Evolutionary conservation across 2,329 filamentous ascomycete genomes (phyloP), one percentile per base, ranked within the genome.

Genomic region (Diaporthe citri): DNA sequence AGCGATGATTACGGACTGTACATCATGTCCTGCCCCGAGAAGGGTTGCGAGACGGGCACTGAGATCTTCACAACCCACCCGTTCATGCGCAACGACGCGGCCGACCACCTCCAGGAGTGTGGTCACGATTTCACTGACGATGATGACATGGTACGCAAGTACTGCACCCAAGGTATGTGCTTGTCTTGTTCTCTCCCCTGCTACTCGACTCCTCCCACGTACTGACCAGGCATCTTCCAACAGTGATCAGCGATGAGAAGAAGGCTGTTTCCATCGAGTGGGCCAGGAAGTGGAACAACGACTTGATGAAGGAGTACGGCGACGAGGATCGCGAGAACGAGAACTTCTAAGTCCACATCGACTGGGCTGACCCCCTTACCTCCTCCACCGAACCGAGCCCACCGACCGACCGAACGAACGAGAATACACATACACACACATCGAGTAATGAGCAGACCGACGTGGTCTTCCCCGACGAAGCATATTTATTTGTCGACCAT

Each of bases 211-310:
- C 17, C 2, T 43, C 7, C 13, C 2, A 34, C 3, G 6, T 67
- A 39, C 64, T 67, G 31, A 67, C 64, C 22, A 22, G 25, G n/a
- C 22, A 10, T 52, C 22, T 39, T 7, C 13, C 31, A 52, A 28
- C 34, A 67, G 64, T 67, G 64, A 39, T 67, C 64, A 67, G 64
- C 64, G 64, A 67, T 8, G n/a, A 36, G 3, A 67, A 25, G 64
- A 67, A 52, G 64, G 31, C n/a, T 28, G 31, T 67, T 10, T 52
- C 64, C 4, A 52, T 67, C 46, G 64, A 67, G 46, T 67, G 64
- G 64, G 64, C 46, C 4, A 46, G 64, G 13, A 52, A 39, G 15
- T 67, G 64, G 64, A 67, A 67, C 46, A 20, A 28, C 22, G 31
- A 52, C 2, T 25, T 67, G 46, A 52, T 67, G 28, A 9, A 39